Evolutionary conservation across 1,284 basidiomycete genomes (phyloP).

Genomic region (Austropuccinia psidii): DNA sequence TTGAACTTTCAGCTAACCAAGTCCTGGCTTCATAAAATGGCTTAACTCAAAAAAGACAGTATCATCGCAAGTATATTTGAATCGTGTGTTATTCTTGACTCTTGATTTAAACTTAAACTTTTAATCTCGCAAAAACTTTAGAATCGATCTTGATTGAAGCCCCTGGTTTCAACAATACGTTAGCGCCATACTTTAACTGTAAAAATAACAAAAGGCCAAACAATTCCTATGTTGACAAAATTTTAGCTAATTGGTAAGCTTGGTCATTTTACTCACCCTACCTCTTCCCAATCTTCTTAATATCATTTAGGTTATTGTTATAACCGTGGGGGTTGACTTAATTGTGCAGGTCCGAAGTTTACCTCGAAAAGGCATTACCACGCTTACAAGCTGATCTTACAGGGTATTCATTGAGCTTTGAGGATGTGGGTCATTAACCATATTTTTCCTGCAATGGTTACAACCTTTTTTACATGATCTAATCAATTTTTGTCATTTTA

Average conservation of each 20-base stretch:
- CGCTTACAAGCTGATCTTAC: conserved; percentile 57
- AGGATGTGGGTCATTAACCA: conserved; percentile 55
- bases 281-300: not conserved
- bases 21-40: too few species aligned
- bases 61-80: conserved; percentile 10
- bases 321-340: too few species aligned
- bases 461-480: too few species aligned
- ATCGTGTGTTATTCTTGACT: not conserved
- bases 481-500: not conserved
- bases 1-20: too few species aligned
- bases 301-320: not conserved
- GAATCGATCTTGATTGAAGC: conserved; percentile 14
- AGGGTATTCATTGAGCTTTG: conserved; percentile 62
- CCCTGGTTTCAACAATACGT: conserved; percentile 10
- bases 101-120: not conserved
- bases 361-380: conserved; percentile 59
- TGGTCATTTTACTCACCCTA: not conserved
- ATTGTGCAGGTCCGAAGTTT: conserved; percentile 49
- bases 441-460: conserved; percentile 36
- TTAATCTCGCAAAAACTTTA: not conserved
- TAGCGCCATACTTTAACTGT: conserved; percentile 18
- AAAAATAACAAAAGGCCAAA: not conserved
- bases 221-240: not conserved
- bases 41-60: not conserved
- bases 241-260: conserved; percentile 14